These are phyloP conservation scores for Fusarium euwallaceae DNA, from an alignment of 2,329 filamentous ascomycete genomes.

Conservation along the genomic window DNA sequence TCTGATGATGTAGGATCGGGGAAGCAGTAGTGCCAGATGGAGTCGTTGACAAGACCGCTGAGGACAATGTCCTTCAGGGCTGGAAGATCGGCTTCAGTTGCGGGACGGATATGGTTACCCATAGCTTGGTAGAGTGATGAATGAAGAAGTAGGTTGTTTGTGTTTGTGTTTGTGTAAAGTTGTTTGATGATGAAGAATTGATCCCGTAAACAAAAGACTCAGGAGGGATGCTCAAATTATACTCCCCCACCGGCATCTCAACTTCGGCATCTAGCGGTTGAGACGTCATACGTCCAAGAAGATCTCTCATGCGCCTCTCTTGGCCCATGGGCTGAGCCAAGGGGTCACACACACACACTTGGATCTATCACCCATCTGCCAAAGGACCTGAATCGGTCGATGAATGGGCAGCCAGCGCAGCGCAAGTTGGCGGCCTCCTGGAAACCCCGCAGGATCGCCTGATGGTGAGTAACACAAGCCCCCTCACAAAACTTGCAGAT, in stretches of 20 bases:
- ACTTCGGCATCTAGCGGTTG: background rate
- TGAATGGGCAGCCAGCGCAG: background rate
- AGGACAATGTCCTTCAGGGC: slow-evolving; percentile 36
- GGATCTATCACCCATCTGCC: slow-evolving; percentile 5
- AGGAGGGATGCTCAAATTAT: background rate
- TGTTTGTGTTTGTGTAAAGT: background rate
- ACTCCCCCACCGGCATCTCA: background rate
- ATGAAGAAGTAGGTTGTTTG: background rate
- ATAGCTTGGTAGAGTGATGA: slow-evolving; percentile 6
- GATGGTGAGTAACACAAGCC: slow-evolving; percentile 10
- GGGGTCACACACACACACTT: background rate
- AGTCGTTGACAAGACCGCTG: slow-evolving; percentile 27
- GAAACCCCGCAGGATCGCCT: slow-evolving; percentile 15
- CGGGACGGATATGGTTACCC: slow-evolving; percentile 31
- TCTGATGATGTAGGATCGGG: slow-evolving; percentile 10
- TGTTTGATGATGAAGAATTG: background rate
- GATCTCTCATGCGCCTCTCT: slow-evolving; percentile 1
- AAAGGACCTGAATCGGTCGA: slow-evolving; percentile 3
- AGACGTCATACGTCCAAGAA: slow-evolving; percentile 2
- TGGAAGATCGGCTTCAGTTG: slow-evolving; percentile 30
- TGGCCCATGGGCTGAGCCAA: slow-evolving; percentile 12
- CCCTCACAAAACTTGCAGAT: background rate
- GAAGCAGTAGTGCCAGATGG: slow-evolving; percentile 37
- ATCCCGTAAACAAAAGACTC: background rate
- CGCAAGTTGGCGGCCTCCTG: slow-evolving; percentile 9